A percentile compares a stretch with the other conserved stretches of the same genome.
Conservation (phyloP, 345 rosid species). For the Linum tenue region DNA sequence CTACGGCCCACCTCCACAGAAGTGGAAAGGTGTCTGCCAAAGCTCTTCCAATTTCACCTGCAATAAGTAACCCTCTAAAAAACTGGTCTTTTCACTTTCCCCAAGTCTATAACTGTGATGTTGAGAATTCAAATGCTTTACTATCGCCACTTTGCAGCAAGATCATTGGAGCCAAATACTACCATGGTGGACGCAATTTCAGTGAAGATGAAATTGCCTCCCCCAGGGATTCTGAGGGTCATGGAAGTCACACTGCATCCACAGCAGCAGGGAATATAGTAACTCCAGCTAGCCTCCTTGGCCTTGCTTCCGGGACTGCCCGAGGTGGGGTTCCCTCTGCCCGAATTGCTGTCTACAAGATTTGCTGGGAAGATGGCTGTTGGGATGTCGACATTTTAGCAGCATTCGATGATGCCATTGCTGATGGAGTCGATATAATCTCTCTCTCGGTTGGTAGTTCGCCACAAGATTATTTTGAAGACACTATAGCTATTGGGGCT, state of each 20-base stretch:
- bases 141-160: background rate
- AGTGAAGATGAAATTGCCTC: background rate
- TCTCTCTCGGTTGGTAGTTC: background rate
- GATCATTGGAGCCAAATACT: conserved; percentile 1
- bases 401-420: conserved; percentile 2
- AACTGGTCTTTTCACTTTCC: background rate
- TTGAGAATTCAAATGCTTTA: too few relatives aligned
- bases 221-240: background rate
- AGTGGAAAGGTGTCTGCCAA: background rate
- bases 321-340: background rate
- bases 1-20: background rate
- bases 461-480: background rate
- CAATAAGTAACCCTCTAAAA: background rate
- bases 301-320: background rate
- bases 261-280: conserved; percentile 1
- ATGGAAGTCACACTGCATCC: background rate
- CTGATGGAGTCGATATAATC: conserved; percentile 2
- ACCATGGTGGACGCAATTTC: background rate
- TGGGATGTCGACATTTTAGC: background rate
- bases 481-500: background rate
- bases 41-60: background rate
- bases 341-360: background rate
- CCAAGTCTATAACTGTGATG: background rate
- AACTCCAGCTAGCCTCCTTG: background rate
- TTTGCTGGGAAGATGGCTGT: background rate